A percentile compares a stretch with the other conserved stretches of the same genome.
These are phyloP conservation scores for Cyclotella choctawhatcheeana DNA, from an alignment of 108 stramenopile species.

Conservation along the genomic window DNA sequence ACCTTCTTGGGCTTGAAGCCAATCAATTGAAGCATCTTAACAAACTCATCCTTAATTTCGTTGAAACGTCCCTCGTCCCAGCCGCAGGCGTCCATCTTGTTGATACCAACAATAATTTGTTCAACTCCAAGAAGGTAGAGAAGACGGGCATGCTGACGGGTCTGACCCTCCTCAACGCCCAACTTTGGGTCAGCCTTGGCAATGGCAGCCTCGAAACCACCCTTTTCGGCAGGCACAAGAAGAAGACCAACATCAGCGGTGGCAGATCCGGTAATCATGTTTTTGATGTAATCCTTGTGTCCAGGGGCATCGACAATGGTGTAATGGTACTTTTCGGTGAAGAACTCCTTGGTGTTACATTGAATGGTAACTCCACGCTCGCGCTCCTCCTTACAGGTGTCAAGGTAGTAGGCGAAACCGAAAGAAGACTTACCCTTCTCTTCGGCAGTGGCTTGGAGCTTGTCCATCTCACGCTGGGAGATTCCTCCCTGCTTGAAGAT, in stretches of 20 bases:
- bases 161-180: slow-evolving; percentile 80
- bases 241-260: slow-evolving; percentile 83
- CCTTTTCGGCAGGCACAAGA: slow-evolving; percentile 83
- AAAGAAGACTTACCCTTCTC: slow-evolving; percentile 84
- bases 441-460: slow-evolving; percentile 71
- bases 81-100: slow-evolving; percentile 82
- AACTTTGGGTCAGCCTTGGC: slow-evolving; percentile 85
- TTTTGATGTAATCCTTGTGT: slow-evolving; percentile 90
- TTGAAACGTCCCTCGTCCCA: slow-evolving; percentile 75
- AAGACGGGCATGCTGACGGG: slow-evolving; percentile 81
- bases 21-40: slow-evolving; percentile 79
- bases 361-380: slow-evolving; percentile 83
- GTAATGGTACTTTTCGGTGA: slow-evolving; percentile 85
- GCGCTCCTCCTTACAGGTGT: slow-evolving; percentile 84
- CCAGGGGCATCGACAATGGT: slow-evolving; percentile 82
- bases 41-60: slow-evolving; percentile 84
- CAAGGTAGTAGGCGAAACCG: slow-evolving; percentile 85
- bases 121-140: slow-evolving; percentile 81
- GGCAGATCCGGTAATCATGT: slow-evolving; percentile 84
- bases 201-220: slow-evolving; percentile 88
- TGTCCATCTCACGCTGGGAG: slow-evolving; percentile 78
- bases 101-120: slow-evolving; percentile 78
- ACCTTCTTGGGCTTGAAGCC: slow-evolving; percentile 87
- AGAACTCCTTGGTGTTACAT: slow-evolving; percentile 87
- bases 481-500: slow-evolving; percentile 85